These are phyloP conservation scores for Axilococcus clingmanii DNA, from an alignment of 139 green algal genomes.

Conservation along the genomic window DNA sequence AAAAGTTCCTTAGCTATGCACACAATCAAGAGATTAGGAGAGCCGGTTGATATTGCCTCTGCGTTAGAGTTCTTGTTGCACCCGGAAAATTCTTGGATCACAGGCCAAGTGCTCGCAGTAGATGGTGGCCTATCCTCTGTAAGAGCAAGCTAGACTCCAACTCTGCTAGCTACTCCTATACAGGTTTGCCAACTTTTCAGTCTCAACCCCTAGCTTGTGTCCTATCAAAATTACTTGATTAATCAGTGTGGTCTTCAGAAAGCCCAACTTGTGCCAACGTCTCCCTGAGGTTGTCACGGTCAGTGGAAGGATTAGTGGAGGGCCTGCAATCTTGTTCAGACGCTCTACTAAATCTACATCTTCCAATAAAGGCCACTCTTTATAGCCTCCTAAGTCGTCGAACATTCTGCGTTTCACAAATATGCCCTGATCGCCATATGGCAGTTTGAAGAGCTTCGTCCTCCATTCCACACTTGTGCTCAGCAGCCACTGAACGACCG, in stretches of 20 bases:
- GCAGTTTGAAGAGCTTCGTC: slow-evolving; percentile 24
- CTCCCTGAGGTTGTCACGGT: slow-evolving; percentile 33
- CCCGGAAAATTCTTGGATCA: slow-evolving; percentile 55
- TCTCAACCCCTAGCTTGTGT: slow-evolving; percentile 5
- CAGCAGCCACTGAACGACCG: not conserved
- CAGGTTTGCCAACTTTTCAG: not conserved
- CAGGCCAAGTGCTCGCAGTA: slow-evolving; percentile 21
- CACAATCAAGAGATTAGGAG: slow-evolving; percentile 56
- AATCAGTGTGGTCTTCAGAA: slow-evolving; percentile 21
- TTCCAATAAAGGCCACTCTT: slow-evolving; percentile 50
- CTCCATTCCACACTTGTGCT: slow-evolving; percentile 24
- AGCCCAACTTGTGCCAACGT: slow-evolving; percentile 36
- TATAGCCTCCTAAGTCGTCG: slow-evolving; percentile 20
- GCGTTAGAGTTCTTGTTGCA: slow-evolving; percentile 61
- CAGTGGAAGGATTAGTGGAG: slow-evolving; percentile 27
- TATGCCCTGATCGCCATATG: slow-evolving; percentile 63
- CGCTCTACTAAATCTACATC: slow-evolving; percentile 53
- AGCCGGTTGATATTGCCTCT: slow-evolving; percentile 58
- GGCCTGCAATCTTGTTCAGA: slow-evolving; percentile 13
- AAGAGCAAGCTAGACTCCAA: not conserved
- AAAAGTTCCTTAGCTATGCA: slow-evolving; percentile 57
- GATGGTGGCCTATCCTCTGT: slow-evolving; percentile 4
- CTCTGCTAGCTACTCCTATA: slow-evolving; percentile 2
- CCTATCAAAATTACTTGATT: slow-evolving; percentile 15
- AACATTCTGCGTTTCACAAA: slow-evolving; percentile 33